phyloP scores from a whole-genome alignment of 148 eudicot species.

The Agrostemma githago region DNA sequence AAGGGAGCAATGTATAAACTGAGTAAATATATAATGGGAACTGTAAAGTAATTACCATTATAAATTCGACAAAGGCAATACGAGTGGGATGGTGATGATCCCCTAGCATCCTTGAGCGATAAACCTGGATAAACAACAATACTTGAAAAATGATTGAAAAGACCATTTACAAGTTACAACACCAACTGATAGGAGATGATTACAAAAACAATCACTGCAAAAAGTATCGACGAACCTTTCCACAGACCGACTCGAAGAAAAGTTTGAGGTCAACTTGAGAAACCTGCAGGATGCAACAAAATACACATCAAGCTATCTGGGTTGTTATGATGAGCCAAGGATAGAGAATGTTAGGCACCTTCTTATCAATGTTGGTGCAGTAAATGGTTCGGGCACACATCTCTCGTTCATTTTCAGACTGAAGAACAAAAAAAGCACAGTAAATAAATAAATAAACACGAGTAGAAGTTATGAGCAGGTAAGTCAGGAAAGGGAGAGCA shows the following conservation, averaged over 20 bases:
- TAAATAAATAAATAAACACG: not conserved
- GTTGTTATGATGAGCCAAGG: not conserved
- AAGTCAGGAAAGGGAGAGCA: not conserved
- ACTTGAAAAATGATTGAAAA: not conserved
- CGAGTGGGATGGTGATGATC: slow-evolving; percentile 43
- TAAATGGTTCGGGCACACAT: slow-evolving; percentile 95
- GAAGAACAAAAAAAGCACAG: slow-evolving; percentile 19
- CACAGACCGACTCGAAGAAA: slow-evolving; percentile 78
- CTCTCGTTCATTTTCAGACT: slow-evolving; percentile 93
- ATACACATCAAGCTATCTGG: slow-evolving; percentile 4
- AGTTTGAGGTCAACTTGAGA: slow-evolving; percentile 69
- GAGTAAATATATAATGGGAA: not conserved
- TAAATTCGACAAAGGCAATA: slow-evolving; percentile 53
- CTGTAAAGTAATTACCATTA: slow-evolving; percentile 27
- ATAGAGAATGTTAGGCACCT: slow-evolving; percentile 35
- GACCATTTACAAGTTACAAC: too few relatives aligned
- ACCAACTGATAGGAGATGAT: not conserved
- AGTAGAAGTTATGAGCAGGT: not conserved
- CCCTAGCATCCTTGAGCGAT: slow-evolving; percentile 46
- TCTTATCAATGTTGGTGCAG: slow-evolving; percentile 82
- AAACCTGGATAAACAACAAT: slow-evolving; percentile 28
- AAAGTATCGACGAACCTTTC: slow-evolving; percentile 54
- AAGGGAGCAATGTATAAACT: not conserved
- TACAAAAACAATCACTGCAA: not conserved
- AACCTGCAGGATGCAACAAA: slow-evolving; percentile 36